Evolutionary conservation across 371 early-diverging fungal species (phyloP).

Genomic region (Haplosporangium sp.): DNA sequence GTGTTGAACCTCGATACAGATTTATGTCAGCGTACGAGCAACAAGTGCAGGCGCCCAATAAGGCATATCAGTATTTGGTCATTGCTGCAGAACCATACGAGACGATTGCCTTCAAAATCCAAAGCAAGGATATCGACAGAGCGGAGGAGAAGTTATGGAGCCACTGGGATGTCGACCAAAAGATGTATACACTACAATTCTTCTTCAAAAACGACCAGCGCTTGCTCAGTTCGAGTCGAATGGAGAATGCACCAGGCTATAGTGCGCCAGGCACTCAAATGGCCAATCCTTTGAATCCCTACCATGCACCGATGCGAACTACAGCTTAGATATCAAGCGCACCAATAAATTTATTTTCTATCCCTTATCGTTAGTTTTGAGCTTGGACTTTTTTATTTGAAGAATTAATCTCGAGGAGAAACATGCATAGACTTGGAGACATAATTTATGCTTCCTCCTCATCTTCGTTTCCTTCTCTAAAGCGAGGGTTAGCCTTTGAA

Average conservation of each 20-base stretch:
- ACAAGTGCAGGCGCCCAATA: conserved; percentile 90
- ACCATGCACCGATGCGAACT: conserved; percentile 64
- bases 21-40: conserved; percentile 99
- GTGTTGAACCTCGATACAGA: conserved; percentile 88
- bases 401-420: neutral
- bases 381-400: neutral
- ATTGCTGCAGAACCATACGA: conserved; percentile 98
- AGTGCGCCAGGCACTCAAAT: conserved; percentile 56
- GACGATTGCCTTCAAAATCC: conserved; percentile 94
- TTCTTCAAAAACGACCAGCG: conserved; percentile 76
- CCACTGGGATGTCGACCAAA: conserved; percentile 94
- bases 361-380: neutral
- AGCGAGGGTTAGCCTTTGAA: conserved; percentile 69
- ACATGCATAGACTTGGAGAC: neutral
- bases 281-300: conserved; percentile 61
- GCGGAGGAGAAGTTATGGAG: conserved; percentile 89
- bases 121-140: conserved; percentile 91
- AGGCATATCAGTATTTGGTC: conserved; percentile 91
- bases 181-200: conserved; percentile 92
- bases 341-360: neutral
- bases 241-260: conserved; percentile 53
- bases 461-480: conserved; percentile 70
- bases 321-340: conserved; percentile 53
- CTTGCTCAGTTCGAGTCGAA: conserved; percentile 47
- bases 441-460: conserved; percentile 58